Conservation (phyloP, 176 grass and related monocot genomes). For the Bromus sterilis region DNA sequence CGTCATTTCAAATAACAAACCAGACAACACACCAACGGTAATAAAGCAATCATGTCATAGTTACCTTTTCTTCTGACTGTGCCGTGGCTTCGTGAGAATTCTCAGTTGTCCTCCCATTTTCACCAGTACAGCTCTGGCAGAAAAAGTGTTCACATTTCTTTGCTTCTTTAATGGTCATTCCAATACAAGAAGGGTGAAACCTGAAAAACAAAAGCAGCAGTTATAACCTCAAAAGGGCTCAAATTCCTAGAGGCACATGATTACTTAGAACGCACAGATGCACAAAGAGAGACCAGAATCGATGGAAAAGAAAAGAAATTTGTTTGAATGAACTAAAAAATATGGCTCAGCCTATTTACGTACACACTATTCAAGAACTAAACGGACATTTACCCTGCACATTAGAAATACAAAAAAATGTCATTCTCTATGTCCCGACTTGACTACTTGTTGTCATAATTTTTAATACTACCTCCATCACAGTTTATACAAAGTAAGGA, state of each 20-base stretch:
- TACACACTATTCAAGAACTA: neutral
- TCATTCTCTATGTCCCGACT: neutral
- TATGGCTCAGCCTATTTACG: neutral
- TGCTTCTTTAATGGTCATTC: conserved; percentile 85
- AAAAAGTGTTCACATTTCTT: conserved; percentile 98
- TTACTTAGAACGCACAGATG: neutral
- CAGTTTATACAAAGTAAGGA: too few species aligned
- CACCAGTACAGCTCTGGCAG: conserved; percentile 69
- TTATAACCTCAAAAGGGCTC: neutral
- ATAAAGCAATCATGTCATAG: neutral
- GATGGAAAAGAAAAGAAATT: neutral
- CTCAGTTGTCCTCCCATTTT: conserved; percentile 78
- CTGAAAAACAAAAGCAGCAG: conserved; percentile 32
- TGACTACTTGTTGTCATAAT: neutral
- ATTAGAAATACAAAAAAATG: neutral
- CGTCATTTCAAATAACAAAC: neutral
- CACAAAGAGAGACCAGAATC: neutral
- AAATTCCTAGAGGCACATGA: neutral
- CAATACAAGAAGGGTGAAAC: conserved; percentile 92
- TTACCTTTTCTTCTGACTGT: conserved; percentile 88
- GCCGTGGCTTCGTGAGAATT: conserved; percentile 56
- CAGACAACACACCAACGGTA: neutral
- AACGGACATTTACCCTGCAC: neutral
- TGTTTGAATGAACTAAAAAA: neutral
- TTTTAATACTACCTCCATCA: too few species aligned